Base-by-base conservation (phyloP, 768 basidiomycete genomes). In the Asterophora parasitica region DNA sequence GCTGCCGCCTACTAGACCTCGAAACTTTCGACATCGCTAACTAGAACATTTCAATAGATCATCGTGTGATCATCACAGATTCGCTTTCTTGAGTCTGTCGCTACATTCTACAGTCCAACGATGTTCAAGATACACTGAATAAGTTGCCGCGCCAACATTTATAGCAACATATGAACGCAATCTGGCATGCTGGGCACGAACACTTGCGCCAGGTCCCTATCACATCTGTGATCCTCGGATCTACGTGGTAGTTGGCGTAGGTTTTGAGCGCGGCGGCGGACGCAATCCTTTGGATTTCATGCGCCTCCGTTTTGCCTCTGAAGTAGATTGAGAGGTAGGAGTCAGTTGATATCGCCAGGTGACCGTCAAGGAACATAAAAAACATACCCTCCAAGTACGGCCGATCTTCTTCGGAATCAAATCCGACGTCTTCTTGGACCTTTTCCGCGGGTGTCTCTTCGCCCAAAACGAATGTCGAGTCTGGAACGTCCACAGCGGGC, bases 251-350 rank as follows among this genome's bases (percentile, higher is more conserved):
- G 43, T 39, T 9, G 45, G 19, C 36, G 31, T 42, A 7, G 50
- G 57, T 48, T 67, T 75, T 34, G 62, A 65, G 42, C 81, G 79
- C 27, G 81, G 77, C 26, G 77, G 82, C 37, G 81, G 81, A 34
- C 80, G 81, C 35, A 88, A 70, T 46, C 86, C 84, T 64, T 83
- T 86, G 4, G 81, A 81, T 59, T 85, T 90, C 77, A 87, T 80
- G 50, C 78, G 78, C 59, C 76, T 79, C 57, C 88, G 80, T 66
- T 83, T 88, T 1, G 81, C 77, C 68, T 85, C 87, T 89, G 62
- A 48, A 51, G 42, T 42, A 23, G 36, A 34, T 27, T 42, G 31
- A 36, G 17, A 32, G 12, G 23, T 19, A 38, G n/a, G 27, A 20
- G 40, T 52, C 40, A 52, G 49, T 52, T 47, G 44, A 51, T 42